A percentile compares a stretch with the other conserved stretches of the same genome.
phyloP scores from a whole-genome alignment of 2,329 filamentous ascomycete species.

The Achaetomium macrosporum region DNA sequence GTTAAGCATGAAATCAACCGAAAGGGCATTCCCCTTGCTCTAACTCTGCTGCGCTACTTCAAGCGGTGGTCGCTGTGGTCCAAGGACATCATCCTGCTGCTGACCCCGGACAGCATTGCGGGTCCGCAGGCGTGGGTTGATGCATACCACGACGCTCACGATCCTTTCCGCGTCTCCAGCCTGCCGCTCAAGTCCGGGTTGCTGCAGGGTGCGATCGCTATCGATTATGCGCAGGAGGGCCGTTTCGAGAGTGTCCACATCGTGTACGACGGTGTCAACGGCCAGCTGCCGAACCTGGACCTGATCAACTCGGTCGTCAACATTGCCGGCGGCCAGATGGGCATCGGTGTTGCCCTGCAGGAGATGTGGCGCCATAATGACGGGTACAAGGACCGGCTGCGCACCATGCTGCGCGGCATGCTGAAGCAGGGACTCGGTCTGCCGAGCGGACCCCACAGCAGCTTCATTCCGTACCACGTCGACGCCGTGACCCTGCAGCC shows the following conservation, averaged over 20 bases:
- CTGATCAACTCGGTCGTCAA: slow-evolving; percentile 89
- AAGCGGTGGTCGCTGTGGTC: slow-evolving; percentile 98
- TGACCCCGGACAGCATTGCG: slow-evolving; percentile 81
- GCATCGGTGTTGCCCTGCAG: slow-evolving; percentile 76
- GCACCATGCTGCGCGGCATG: slow-evolving; percentile 90
- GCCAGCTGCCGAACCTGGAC: slow-evolving; percentile 90
- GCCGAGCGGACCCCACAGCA: slow-evolving; percentile 84
- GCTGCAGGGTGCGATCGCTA: slow-evolving; percentile 84
- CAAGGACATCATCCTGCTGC: slow-evolving; percentile 91
- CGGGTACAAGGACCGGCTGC: slow-evolving; percentile 72
- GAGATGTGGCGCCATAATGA: slow-evolving; percentile 77
- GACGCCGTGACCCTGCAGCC: slow-evolving; percentile 92
- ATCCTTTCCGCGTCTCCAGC: slow-evolving; percentile 62
- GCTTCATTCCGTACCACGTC: slow-evolving; percentile 96
- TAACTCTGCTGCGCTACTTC: slow-evolving; percentile 90
- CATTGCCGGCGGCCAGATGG: slow-evolving; percentile 88
- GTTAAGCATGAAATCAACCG: slow-evolving; percentile 72
- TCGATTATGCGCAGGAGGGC: slow-evolving; percentile 83
- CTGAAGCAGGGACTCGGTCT: slow-evolving; percentile 84
- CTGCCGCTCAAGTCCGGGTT: slow-evolving; percentile 88
- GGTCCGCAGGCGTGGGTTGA: slow-evolving; percentile 97
- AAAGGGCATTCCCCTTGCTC: slow-evolving; percentile 77
- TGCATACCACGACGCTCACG: slow-evolving; percentile 89
- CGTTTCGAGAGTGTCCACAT: slow-evolving; percentile 85
- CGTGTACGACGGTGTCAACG: slow-evolving; percentile 92